phyloP scores from a whole-genome alignment of 768 basidiomycete genomes.

The Tylopilus rubrobrunneus region DNA sequence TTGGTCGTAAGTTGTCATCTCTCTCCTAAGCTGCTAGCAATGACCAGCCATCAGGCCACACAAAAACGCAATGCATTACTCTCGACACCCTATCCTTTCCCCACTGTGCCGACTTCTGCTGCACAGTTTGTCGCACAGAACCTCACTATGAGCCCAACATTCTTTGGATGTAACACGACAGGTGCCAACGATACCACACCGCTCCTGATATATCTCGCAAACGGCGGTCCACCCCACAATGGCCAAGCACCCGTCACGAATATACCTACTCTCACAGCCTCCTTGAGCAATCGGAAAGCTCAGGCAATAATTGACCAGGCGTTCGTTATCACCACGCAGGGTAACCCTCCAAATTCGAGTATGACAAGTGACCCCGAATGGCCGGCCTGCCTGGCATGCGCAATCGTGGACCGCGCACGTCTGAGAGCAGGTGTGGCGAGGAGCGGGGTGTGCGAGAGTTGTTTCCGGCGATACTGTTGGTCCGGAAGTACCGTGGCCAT shows the following conservation, averaged over 20 bases:
- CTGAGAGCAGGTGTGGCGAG: slow-evolving; percentile 20
- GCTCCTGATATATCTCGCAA: slow-evolving; percentile 56
- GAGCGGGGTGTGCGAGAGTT: slow-evolving; percentile 30
- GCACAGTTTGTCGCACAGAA: slow-evolving; percentile 34
- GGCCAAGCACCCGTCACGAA: slow-evolving; percentile 40
- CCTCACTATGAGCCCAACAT: slow-evolving; percentile 37
- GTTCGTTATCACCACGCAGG: slow-evolving; percentile 42
- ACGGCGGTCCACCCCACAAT: slow-evolving; percentile 43
- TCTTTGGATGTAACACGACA: slow-evolving; percentile 42
- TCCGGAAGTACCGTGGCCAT: slow-evolving; percentile 4
- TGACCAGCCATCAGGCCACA: slow-evolving; percentile 17
- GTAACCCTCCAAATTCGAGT: slow-evolving; percentile 29
- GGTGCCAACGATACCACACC: slow-evolving; percentile 34
- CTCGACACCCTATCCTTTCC: slow-evolving; percentile 32
- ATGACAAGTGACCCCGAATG: slow-evolving; percentile 37
- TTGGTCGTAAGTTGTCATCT: slow-evolving; percentile 20
- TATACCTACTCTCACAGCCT: slow-evolving; percentile 36
- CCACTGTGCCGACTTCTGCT: slow-evolving; percentile 25
- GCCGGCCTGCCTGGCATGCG: slow-evolving; percentile 50
- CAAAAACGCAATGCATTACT: slow-evolving; percentile 39
- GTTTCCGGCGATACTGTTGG: slow-evolving; percentile 34
- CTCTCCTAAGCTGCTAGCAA: background rate
- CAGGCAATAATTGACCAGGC: slow-evolving; percentile 46
- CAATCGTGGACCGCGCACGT: slow-evolving; percentile 45
- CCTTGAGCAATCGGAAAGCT: slow-evolving; percentile 35